phyloP scores from a whole-genome alignment of 2,329 filamentous ascomycete species.

The Fusarium tupiense region DNA sequence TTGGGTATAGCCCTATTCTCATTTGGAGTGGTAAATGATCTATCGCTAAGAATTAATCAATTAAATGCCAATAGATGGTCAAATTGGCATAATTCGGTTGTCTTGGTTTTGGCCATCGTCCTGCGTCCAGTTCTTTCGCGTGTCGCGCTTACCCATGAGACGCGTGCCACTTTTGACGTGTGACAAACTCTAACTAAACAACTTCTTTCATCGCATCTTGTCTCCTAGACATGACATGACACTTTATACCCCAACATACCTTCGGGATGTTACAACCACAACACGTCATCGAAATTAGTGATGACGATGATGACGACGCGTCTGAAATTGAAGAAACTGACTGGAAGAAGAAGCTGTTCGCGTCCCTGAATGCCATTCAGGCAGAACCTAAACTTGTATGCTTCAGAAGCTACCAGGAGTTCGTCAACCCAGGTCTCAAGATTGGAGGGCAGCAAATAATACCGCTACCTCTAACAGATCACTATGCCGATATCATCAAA shows the following conservation, averaged over 20 bases:
- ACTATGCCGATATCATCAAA: conserved; percentile 13
- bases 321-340: background rate
- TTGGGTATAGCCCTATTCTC: background rate
- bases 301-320: background rate
- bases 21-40: background rate
- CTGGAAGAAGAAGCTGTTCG: conserved; percentile 11
- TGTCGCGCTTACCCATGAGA: background rate
- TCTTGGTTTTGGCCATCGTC: background rate
- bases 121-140: background rate
- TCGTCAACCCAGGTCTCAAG: conserved; percentile 22
- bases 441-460: conserved; percentile 3
- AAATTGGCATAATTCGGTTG: background rate
- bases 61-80: background rate
- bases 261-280: background rate
- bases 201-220: background rate
- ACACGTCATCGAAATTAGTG: conserved; percentile 1
- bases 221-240: background rate
- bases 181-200: background rate
- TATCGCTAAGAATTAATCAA: background rate
- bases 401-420: conserved; percentile 11
- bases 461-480: conserved; percentile 19
- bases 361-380: conserved; percentile 5
- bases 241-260: background rate
- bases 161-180: background rate
- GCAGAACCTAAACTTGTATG: background rate